Evolutionary conservation across 2,329 filamentous ascomycete genomes (phyloP).

Genomic region (Scytalidium lignicola): DNA sequence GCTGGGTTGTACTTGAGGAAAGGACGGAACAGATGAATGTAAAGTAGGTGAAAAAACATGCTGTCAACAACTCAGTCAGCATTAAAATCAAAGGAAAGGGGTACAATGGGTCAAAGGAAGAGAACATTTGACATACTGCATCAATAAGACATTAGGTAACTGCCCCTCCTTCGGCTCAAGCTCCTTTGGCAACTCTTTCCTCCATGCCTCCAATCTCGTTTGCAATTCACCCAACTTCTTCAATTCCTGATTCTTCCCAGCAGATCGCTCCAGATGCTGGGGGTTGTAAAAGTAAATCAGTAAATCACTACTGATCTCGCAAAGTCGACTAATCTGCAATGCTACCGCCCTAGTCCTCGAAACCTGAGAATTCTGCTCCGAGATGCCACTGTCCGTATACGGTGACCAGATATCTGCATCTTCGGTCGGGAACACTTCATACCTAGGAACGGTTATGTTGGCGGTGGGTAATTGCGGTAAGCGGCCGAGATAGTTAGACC

Average conservation of each 20-base stretch:
- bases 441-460: constrained; percentile 79
- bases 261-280: constrained; percentile 53
- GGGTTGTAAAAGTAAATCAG: constrained; percentile 90
- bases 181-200: constrained; percentile 74
- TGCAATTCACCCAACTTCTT: constrained; percentile 93
- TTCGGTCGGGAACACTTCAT: constrained; percentile 85
- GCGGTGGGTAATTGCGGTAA: constrained; percentile 78
- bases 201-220: constrained; percentile 85
- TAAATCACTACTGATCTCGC: constrained; percentile 90
- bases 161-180: constrained; percentile 87
- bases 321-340: constrained; percentile 75
- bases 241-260: constrained; percentile 76
- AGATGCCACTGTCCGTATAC: constrained; percentile 79
- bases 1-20: constrained; percentile 85
- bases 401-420: constrained; percentile 83
- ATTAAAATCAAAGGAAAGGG: background rate
- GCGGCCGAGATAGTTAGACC: constrained; percentile 94
- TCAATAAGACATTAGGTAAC: constrained; percentile 71
- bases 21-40: constrained; percentile 91
- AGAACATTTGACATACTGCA: constrained; percentile 64
- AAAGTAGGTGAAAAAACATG: constrained; percentile 96
- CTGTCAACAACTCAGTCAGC: constrained; percentile 41
- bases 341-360: constrained; percentile 78
- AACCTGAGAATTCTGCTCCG: constrained; percentile 68
- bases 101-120: background rate